Evolutionary conservation across 1,284 basidiomycete genomes (phyloP).

Genomic region (Gomphus sp.): DNA sequence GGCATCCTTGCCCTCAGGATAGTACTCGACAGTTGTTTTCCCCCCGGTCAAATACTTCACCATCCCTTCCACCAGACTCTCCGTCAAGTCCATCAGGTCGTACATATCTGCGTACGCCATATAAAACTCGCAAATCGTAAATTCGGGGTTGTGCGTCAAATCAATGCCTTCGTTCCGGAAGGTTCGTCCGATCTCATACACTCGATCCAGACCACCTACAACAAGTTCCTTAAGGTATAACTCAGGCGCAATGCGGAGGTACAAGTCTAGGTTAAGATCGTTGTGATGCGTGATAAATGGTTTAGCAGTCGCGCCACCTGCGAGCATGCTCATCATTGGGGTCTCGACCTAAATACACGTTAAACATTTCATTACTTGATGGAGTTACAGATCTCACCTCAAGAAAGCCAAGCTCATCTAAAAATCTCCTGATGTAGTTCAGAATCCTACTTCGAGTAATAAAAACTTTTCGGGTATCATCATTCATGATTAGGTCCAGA

Average conservation of each 20-base stretch:
- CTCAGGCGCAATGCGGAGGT: slow-evolving; percentile 96
- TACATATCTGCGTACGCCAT: slow-evolving; percentile 99
- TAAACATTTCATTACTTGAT: neutral
- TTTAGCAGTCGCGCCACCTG: slow-evolving; percentile 97
- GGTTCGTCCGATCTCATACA: slow-evolving; percentile 97
- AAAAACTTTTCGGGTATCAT: slow-evolving; percentile 86
- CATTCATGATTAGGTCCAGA: slow-evolving; percentile 95
- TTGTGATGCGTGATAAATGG: slow-evolving; percentile 99
- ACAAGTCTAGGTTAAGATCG: slow-evolving; percentile 95
- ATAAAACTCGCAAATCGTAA: slow-evolving; percentile 99
- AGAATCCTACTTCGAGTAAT: slow-evolving; percentile 82
- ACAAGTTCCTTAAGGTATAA: slow-evolving; percentile 97
- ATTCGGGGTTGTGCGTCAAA: slow-evolving; percentile 95
- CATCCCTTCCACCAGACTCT: slow-evolving; percentile 84
- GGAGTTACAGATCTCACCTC: slow-evolving; percentile 36
- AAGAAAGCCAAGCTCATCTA: slow-evolving; percentile 91
- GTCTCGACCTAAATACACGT: slow-evolving; percentile 66
- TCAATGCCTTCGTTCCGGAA: slow-evolving; percentile 99
- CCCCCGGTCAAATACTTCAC: slow-evolving; percentile 85
- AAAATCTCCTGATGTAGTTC: slow-evolving; percentile 87
- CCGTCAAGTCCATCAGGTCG: slow-evolving; percentile 97
- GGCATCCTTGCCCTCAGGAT: slow-evolving; percentile 85
- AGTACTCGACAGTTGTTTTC: slow-evolving; percentile 76
- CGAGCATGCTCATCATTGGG: slow-evolving; percentile 96
- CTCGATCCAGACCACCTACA: slow-evolving; percentile 94